A percentile compares a stretch with the other conserved stretches of the same genome.
These are phyloP conservation scores for Peltaster fructicola DNA, from an alignment of 2,329 filamentous ascomycete species.

Conservation along the genomic window DNA sequence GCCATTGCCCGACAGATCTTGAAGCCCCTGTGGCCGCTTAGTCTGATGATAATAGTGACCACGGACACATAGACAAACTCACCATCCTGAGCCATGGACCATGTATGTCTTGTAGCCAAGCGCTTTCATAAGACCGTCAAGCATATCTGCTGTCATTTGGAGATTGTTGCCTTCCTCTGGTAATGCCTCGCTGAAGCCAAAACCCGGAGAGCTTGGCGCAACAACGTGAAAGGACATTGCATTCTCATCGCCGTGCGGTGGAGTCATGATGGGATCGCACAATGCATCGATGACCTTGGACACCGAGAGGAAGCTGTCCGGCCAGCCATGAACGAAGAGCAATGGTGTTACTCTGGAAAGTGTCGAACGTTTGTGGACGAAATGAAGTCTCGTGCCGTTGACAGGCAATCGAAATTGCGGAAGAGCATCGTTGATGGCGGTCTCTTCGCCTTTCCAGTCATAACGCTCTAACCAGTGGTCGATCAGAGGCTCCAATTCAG, in stretches of 20 bases:
- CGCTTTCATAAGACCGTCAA: conserved; percentile 42
- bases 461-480: conserved; percentile 44
- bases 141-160: conserved; percentile 38
- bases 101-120: too few relatives aligned
- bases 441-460: conserved; percentile 44
- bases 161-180: conserved; percentile 33
- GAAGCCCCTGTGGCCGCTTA: conserved; percentile 21
- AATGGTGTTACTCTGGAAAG: conserved; percentile 40
- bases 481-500: conserved; percentile 43
- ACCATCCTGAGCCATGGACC: conserved; percentile 36
- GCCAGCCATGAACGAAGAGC: conserved; percentile 46
- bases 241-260: conserved; percentile 9
- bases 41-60: background rate
- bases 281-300: conserved; percentile 37
- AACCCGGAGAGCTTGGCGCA: conserved; percentile 45
- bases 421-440: conserved; percentile 36
- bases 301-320: conserved; percentile 46
- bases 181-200: conserved; percentile 50
- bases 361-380: conserved; percentile 42
- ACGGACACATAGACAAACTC: conserved; percentile 8
- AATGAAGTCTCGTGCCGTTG: conserved; percentile 36
- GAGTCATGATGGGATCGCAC: conserved; percentile 32
- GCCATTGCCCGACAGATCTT: conserved; percentile 29
- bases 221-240: conserved; percentile 46
- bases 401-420: conserved; percentile 46